A percentile compares a stretch with the other conserved stretches of the same genome.
Evolutionary conservation across 495 filamentous ascomycete genomes (phyloP).

Genomic region (Melanomma pulvis-pyrius): DNA sequence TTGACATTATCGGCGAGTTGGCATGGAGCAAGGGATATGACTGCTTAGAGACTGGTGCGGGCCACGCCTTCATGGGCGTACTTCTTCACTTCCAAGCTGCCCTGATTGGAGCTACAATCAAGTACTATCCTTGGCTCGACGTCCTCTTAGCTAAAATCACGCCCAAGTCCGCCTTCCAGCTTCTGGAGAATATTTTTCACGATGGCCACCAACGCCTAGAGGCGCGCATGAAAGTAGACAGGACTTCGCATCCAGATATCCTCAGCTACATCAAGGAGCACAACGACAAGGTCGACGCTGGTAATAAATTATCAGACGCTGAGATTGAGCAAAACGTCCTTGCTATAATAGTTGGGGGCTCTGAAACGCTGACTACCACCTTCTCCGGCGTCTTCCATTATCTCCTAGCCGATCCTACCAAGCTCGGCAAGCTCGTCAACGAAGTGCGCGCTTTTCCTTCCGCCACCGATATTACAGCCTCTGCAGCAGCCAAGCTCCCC

Average conservation of each 20-base stretch:
- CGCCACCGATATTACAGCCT: conserved; percentile 6
- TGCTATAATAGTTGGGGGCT: conserved; percentile 23
- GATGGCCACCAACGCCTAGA: conserved; percentile 2
- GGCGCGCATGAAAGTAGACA: not conserved
- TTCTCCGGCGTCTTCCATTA: conserved; percentile 24
- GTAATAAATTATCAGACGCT: conserved; percentile 1
- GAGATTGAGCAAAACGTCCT: conserved; percentile 28
- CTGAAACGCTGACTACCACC: conserved; percentile 21
- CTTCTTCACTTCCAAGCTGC: conserved; percentile 23
- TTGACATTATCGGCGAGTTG: conserved; percentile 30
- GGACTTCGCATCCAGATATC: conserved; percentile 4
- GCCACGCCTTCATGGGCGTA: conserved; percentile 16
- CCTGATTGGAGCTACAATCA: conserved; percentile 9
- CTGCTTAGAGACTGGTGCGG: conserved; percentile 12
- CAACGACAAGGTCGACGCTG: not conserved
- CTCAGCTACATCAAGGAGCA: conserved; percentile 2
- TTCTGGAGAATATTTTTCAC: conserved; percentile 18
- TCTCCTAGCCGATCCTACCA: conserved; percentile 9
- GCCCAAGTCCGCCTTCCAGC: conserved; percentile 14
- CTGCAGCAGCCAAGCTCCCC: conserved; percentile 2
- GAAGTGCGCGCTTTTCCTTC: conserved; percentile 20
- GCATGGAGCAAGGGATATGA: conserved; percentile 8
- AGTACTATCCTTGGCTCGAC: conserved; percentile 16
- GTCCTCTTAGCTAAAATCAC: conserved; percentile 13
- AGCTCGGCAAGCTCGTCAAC: not conserved